Evolutionary conservation across 108 stramenopile species (phyloP).

Genomic region (Chaetoceros muelleri): DNA sequence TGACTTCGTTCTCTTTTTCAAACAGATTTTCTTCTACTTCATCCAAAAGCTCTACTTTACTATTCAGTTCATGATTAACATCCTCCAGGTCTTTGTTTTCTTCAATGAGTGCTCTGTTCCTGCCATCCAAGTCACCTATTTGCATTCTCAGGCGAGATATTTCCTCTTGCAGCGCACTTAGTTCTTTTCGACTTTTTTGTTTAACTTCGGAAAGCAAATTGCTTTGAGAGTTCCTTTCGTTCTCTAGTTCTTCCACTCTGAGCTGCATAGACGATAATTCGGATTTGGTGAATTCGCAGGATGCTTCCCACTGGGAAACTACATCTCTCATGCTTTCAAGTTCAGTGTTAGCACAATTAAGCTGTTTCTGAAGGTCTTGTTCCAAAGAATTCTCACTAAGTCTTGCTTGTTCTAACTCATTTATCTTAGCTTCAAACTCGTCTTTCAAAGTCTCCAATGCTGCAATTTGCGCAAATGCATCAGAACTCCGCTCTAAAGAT

Average conservation of each 20-base stretch:
- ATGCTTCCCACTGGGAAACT: conserved; percentile 34
- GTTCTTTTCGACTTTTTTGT: not conserved
- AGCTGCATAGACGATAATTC: conserved; percentile 8
- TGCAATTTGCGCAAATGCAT: too few species aligned
- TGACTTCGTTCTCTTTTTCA: not conserved
- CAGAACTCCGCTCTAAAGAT: too few species aligned
- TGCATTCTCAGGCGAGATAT: not conserved
- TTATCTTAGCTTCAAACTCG: too few species aligned
- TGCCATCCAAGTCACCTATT: too few species aligned
- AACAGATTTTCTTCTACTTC: not conserved
- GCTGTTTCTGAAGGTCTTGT: too few species aligned
- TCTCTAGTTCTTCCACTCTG: conserved; percentile 14
- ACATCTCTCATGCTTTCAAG: conserved; percentile 2
- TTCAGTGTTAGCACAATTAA: too few species aligned
- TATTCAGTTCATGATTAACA: not conserved
- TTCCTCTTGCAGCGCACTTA: not conserved
- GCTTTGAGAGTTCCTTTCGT: not conserved
- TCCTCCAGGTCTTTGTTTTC: too few species aligned
- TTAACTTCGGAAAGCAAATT: conserved; percentile 10
- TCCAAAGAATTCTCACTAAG: too few species aligned
- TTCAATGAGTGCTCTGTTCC: too few species aligned
- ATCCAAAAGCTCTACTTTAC: not conserved
- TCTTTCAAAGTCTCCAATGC: too few species aligned
- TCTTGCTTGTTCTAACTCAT: too few species aligned
- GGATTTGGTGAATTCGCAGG: conserved; percentile 9